A percentile compares a stretch with the other conserved stretches of the same genome.
Conservation (phyloP, 192 early-diverging fungal genomes). For the Linderina pennispora region DNA sequence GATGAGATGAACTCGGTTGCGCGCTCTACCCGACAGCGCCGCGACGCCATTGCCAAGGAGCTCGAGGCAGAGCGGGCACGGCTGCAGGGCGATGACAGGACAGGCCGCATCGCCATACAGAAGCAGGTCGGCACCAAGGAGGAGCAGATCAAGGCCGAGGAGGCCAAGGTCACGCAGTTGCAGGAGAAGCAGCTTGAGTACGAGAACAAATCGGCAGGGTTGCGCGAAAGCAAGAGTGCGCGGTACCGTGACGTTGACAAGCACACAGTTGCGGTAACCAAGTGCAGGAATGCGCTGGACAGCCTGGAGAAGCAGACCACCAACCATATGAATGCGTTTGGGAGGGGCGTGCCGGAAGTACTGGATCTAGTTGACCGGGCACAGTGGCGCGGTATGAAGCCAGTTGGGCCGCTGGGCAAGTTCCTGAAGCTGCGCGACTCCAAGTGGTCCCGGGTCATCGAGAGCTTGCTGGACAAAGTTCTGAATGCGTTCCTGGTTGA, state of each 20-base stretch:
- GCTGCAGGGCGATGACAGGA: slow-evolving; percentile 29
- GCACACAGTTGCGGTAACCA: slow-evolving; percentile 9
- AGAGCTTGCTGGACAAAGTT: slow-evolving; percentile 53
- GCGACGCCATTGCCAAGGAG: slow-evolving; percentile 21
- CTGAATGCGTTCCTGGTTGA: slow-evolving; percentile 67
- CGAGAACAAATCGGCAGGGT: slow-evolving; percentile 16
- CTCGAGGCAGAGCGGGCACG: slow-evolving; percentile 22
- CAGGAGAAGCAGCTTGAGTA: slow-evolving; percentile 26
- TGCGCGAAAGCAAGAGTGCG: slow-evolving; percentile 15
- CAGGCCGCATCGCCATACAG: slow-evolving; percentile 13
- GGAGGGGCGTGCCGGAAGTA: slow-evolving; percentile 57
- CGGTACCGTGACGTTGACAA: slow-evolving; percentile 8
- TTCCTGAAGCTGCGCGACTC: slow-evolving; percentile 54
- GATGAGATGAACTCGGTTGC: slow-evolving; percentile 42
- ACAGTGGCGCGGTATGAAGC: slow-evolving; percentile 40
- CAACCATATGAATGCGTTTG: slow-evolving; percentile 71
- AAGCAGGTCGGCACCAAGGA: slow-evolving; percentile 15
- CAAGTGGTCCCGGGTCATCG: slow-evolving; percentile 55
- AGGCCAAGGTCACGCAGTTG: slow-evolving; percentile 16
- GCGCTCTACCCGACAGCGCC: slow-evolving; percentile 33
- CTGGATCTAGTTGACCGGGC: slow-evolving; percentile 47
- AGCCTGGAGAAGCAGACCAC: slow-evolving; percentile 54
- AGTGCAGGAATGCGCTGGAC: slow-evolving; percentile 26
- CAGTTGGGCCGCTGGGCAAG: slow-evolving; percentile 68
- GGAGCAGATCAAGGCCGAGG: slow-evolving; percentile 18